phyloP scores from a whole-genome alignment of 2,329 filamentous ascomycete genomes.

The Cladophialophora immunda region DNA sequence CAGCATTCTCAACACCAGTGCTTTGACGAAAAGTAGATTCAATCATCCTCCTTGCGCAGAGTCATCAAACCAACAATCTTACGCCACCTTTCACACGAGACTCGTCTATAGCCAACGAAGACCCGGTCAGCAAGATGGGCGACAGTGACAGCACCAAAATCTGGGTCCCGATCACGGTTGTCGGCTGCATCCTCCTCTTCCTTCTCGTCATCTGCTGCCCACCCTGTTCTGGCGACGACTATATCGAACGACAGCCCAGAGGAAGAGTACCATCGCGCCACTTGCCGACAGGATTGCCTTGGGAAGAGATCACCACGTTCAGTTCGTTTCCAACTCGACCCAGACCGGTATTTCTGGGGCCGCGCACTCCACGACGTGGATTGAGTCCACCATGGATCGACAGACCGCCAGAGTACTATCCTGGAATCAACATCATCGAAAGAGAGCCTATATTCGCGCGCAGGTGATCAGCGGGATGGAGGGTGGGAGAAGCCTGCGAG shows the following conservation, averaged over 20 bases:
- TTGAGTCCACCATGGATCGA: constrained; percentile 5
- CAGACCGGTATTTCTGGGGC: constrained; percentile 15
- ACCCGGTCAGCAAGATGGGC: constrained; percentile 12
- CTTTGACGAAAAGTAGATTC: background rate
- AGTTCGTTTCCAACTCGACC: constrained; percentile 19
- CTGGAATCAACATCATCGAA: constrained; percentile 29
- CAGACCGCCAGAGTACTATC: constrained; percentile 10
- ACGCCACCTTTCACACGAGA: background rate
- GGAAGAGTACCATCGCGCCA: constrained; percentile 25
- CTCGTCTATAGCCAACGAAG: background rate
- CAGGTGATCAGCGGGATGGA: background rate
- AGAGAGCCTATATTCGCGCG: constrained; percentile 26
- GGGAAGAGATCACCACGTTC: constrained; percentile 24
- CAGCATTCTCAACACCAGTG: background rate
- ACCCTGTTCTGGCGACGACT: background rate
- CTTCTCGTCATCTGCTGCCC: constrained; percentile 20
- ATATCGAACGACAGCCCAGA: constrained; percentile 11
- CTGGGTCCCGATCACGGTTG: constrained; percentile 30
- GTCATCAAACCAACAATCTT: background rate
- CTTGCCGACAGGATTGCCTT: constrained; percentile 23
- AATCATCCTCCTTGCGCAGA: background rate
- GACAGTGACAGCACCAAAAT: constrained; percentile 21
- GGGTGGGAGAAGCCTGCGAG: background rate
- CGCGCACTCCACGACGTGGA: constrained; percentile 10
- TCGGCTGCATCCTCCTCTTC: constrained; percentile 23